Conservation (phyloP, 179 eudicot genomes). For the Dionaea muscipula region DNA sequence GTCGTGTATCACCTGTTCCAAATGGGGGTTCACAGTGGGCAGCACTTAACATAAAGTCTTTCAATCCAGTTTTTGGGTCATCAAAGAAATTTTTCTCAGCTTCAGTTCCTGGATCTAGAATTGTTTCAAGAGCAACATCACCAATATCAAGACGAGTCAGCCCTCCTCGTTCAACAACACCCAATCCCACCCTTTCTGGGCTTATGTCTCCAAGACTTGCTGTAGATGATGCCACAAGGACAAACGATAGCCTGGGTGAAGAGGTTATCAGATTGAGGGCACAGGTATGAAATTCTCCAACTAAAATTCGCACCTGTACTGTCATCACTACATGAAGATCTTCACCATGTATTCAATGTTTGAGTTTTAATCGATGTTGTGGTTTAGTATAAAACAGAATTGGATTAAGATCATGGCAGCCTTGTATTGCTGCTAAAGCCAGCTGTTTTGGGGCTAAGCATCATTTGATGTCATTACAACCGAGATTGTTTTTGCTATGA, state of each 20-base stretch:
- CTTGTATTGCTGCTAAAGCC: too few relatives aligned
- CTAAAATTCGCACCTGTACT: too few relatives aligned
- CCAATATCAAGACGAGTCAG: conserved; percentile 83
- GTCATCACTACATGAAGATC: too few relatives aligned
- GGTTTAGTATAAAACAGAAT: too few relatives aligned
- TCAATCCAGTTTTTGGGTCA: conserved; percentile 78
- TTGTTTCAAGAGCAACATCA: conserved; percentile 92
- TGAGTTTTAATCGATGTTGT: too few relatives aligned
- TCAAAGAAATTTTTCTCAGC: conserved; percentile 95
- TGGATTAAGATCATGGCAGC: too few relatives aligned
- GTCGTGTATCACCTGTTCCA: conserved; percentile 85
- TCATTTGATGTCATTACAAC: too few relatives aligned
- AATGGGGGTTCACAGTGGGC: conserved; percentile 88
- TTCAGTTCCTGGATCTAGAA: conserved; percentile 98
- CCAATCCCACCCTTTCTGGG: conserved; percentile 85
- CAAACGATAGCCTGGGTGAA: conserved; percentile 57
- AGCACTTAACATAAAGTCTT: conserved; percentile 66
- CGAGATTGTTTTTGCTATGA: too few relatives aligned
- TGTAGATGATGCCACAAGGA: conserved; percentile 43
- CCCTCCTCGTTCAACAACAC: conserved; percentile 96
- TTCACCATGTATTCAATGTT: too few relatives aligned
- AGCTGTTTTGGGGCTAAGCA: too few relatives aligned
- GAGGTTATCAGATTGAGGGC: conserved; percentile 62
- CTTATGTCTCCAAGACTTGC: conserved; percentile 59
- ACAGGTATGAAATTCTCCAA: conserved; percentile 49